Conservation (phyloP, 2,329 filamentous ascomycete species). For the Ceratocystis lukuohia region DNA sequence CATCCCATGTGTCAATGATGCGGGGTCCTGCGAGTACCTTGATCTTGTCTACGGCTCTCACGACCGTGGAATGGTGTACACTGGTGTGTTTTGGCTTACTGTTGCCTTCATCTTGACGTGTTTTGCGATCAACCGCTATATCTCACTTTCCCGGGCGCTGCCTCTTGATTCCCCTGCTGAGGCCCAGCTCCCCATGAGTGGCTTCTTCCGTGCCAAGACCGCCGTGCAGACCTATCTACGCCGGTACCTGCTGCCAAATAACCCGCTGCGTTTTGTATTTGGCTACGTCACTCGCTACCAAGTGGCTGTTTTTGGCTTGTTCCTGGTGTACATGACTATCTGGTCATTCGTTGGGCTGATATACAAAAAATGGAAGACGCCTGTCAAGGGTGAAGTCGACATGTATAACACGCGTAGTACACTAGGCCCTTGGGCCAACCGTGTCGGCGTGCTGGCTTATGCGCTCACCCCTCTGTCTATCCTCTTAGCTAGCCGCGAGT, state of each 20-base stretch:
- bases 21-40: slow-evolving; percentile 37
- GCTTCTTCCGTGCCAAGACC: slow-evolving; percentile 10
- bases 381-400: slow-evolving; percentile 42
- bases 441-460: slow-evolving; percentile 57
- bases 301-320: slow-evolving; percentile 43
- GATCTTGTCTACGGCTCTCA: slow-evolving; percentile 39
- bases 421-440: slow-evolving; percentile 55
- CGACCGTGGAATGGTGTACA: slow-evolving; percentile 39
- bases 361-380: slow-evolving; percentile 58
- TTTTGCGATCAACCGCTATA: slow-evolving; percentile 25
- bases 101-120: slow-evolving; percentile 34
- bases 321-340: slow-evolving; percentile 50
- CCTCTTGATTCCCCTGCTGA: slow-evolving; percentile 21
- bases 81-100: slow-evolving; percentile 37
- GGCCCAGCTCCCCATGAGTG: slow-evolving; percentile 18
- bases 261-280: slow-evolving; percentile 40
- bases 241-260: slow-evolving; percentile 48
- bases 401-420: slow-evolving; percentile 51
- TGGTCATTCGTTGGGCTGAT: slow-evolving; percentile 57
- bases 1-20: slow-evolving; percentile 34
- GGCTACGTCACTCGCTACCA: slow-evolving; percentile 57
- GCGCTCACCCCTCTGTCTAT: slow-evolving; percentile 60
- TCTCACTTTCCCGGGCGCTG: neutral
- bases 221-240: slow-evolving; percentile 26
- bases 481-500: slow-evolving; percentile 54